Evolutionary conservation across 2,329 filamentous ascomycete species (phyloP), one percentile per base, ranked within the genome.

Genomic region (Ceratocystis papillata): DNA sequence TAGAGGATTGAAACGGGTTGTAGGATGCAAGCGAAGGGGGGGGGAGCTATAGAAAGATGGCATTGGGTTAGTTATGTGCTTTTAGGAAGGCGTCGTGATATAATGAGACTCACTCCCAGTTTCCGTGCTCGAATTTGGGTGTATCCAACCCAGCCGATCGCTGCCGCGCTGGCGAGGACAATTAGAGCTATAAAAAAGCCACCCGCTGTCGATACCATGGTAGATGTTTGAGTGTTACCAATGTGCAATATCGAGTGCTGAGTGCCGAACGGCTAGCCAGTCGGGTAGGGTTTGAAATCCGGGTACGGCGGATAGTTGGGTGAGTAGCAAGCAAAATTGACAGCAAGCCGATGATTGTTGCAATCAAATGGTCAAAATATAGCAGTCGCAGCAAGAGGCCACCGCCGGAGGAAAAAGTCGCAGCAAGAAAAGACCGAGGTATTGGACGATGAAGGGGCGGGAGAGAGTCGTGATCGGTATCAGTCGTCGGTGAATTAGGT

Each of bases 131-230:
- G 87, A 71, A 87, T 79, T 72, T 89, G 87, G 37, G 86, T 85
- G 72, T 86, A 91, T 72, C 85, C 75, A 68, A 90, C 77, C 85
- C 87, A 93, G 72, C 81, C 85, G 66, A 81, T 75, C 67, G 78
- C 84, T 30, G 76, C 83, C 65, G 79, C 75, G 65, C 87, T 68
- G 65, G 84, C 72, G 71, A 89, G 74, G 70, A 90, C 77, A 70
- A 90, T 71, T 72, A 93, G 75, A 72, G 90, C 81, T 73, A 95
- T 85, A 74, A 91, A 81, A 77, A 92, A 84, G 69, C 87, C 82
- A 73, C 86, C 85, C 22, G 55, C 63, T 37, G 50, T 53, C 12
- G 65, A 67, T 25, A 69, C 67, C 67, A 69, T 69, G 30, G 22
- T 65, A 30, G 25, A 22, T 22, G 53, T 28, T 20, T 3, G 28